Base-by-base conservation (phyloP, 768 basidiomycete species). In the Macrolepiota dolichaula region DNA sequence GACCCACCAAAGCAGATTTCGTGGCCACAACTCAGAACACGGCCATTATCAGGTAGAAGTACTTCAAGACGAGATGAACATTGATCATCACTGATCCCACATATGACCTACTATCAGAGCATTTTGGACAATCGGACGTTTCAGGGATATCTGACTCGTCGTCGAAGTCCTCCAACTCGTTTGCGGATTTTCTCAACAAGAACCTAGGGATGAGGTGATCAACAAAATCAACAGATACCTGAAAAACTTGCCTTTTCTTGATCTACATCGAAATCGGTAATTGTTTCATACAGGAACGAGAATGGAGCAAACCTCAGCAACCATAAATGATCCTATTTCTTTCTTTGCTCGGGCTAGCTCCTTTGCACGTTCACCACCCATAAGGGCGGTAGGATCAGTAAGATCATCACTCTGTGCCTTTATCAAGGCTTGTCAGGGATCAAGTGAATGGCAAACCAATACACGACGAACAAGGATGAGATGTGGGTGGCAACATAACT, bases 401-500 rank as follows among this genome's bases (percentile, higher is more conserved):
- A 74, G 77, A 0, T 72, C 79, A 22, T 79, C 79, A 19, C 55
- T 36, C 56, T 66, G 55, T n/a, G 59, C 36, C 65, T 65, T 32
- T 35, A 3, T 46, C 25, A n/a, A 36, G 7, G 32, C 15, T 5
- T 13, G 12, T 58, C 46, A 56, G 52, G 12, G 19, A 29, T 19
- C 12, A 12, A 40, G 7, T 7, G 27, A 35, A 10, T 4, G 12
- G 40, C 29, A 40, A n/a, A 29, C 25, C 47, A 62, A 42, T 17
- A 17, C 67, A 63, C 6, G 6, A 68, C 81, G 35, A 54, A 87
- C 87, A 42, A 89, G 75, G 44, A 90, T 85, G 4, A 92, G 81
- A 66, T 86, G 76, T 0, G 90, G 90, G 68, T 91, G 89, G 64
- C 84, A 83, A 67, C 87, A 89, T 0, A 92, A 73, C 67, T 92